Percentiles rank a stretch among this genome's conserved stretches.
phyloP scores from a whole-genome alignment of 495 filamentous ascomycete species.

The Penicillium salamii region DNA sequence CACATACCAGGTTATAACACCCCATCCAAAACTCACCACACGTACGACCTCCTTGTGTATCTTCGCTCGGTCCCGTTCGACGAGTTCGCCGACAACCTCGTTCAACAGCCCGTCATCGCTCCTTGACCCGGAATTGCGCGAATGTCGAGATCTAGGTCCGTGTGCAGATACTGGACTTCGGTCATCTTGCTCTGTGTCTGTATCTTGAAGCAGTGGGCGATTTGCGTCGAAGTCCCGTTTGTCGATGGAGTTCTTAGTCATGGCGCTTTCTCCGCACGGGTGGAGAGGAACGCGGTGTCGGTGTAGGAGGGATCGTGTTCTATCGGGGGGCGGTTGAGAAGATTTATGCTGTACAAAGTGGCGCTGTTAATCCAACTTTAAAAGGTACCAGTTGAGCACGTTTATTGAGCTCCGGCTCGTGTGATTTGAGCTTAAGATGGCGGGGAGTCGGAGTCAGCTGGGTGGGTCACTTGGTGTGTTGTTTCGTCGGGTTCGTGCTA shows the following conservation, averaged over 20 bases:
- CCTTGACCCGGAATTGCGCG: conserved; percentile 13
- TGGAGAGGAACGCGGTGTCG: background rate
- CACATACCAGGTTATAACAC: conserved; percentile 55
- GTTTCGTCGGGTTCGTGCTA: conserved; percentile 14
- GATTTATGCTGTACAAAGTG: background rate
- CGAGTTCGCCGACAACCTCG: conserved; percentile 59
- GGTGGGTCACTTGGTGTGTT: conserved; percentile 24
- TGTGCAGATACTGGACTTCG: conserved; percentile 6
- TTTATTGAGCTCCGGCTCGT: background rate
- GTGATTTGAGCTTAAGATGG: conserved; percentile 10
- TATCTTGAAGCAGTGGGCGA: conserved; percentile 42
- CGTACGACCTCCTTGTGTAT: conserved; percentile 51
- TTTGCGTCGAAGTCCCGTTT: conserved; percentile 61
- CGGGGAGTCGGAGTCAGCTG: conserved; percentile 21
- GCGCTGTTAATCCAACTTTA: background rate
- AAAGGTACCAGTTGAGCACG: background rate
- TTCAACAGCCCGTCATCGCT: conserved; percentile 57
- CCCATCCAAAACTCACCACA: conserved; percentile 57
- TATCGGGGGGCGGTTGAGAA: background rate
- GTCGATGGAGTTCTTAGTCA: conserved; percentile 40
- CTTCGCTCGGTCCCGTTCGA: conserved; percentile 52
- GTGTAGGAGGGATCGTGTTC: background rate
- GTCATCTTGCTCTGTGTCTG: conserved; percentile 25
- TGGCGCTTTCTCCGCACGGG: conserved; percentile 16
- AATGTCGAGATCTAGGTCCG: conserved; percentile 21